phyloP scores from a whole-genome alignment of 441 rosid species.

The Aleurites moluccanus region DNA sequence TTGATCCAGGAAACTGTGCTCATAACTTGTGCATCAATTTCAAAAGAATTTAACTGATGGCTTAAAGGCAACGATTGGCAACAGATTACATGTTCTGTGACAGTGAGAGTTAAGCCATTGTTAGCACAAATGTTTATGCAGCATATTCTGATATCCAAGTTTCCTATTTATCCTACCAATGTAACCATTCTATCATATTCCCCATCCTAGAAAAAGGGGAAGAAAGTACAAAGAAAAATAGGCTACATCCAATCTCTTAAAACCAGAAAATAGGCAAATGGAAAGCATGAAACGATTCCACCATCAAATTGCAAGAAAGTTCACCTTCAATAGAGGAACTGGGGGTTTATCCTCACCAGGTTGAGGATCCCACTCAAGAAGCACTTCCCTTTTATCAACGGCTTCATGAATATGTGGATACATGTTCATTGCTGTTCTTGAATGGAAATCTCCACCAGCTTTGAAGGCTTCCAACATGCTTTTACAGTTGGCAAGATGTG shows the following conservation, averaged over 20 bases:
- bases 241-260: background rate
- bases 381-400: slow-evolving; percentile 63
- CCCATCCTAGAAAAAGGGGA: background rate
- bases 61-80: background rate
- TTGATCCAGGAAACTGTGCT: background rate
- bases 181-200: background rate
- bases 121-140: slow-evolving; percentile 5
- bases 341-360: slow-evolving; percentile 96
- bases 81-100: background rate
- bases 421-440: slow-evolving; percentile 99
- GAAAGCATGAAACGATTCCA: background rate
- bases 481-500: slow-evolving; percentile 89
- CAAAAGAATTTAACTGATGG: background rate
- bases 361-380: slow-evolving; percentile 95
- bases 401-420: slow-evolving; percentile 87
- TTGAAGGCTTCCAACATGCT: slow-evolving; percentile 96
- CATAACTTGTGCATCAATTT: background rate
- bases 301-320: slow-evolving; percentile 12
- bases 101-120: background rate
- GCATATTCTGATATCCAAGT: background rate
- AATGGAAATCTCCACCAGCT: slow-evolving; percentile 99
- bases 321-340: slow-evolving; percentile 89
- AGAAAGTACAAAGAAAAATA: background rate
- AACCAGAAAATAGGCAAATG: background rate
- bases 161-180: background rate